These are phyloP conservation scores for Fusarium virguliforme DNA, from an alignment of 2,329 filamentous ascomycete species.

Conservation along the genomic window DNA sequence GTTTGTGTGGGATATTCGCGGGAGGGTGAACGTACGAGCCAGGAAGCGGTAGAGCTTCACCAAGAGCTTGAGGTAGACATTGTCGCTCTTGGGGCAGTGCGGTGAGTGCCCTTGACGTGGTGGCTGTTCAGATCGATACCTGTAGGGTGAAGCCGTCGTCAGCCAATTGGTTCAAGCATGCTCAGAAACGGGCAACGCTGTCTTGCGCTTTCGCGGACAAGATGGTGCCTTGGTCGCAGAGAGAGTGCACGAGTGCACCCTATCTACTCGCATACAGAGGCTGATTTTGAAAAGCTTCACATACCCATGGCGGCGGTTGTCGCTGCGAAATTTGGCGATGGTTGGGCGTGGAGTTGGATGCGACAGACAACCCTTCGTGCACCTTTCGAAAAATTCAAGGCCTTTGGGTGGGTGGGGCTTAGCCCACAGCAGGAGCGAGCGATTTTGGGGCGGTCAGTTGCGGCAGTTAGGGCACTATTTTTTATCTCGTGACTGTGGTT, in stretches of 20 bases:
- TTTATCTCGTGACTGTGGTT: constrained; percentile 18
- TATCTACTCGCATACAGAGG: constrained; percentile 69
- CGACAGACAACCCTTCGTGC: constrained; percentile 45
- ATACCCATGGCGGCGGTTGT: constrained; percentile 74
- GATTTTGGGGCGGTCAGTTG: constrained; percentile 58
- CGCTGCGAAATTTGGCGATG: constrained; percentile 60
- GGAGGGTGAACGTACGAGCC: constrained; percentile 80
- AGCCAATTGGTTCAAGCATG: constrained; percentile 77
- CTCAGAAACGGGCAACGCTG: constrained; percentile 64
- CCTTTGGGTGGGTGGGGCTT: constrained; percentile 43
- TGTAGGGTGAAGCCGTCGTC: constrained; percentile 69
- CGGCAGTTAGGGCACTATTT: constrained; percentile 63
- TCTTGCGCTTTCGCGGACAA: constrained; percentile 51
- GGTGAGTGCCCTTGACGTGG: constrained; percentile 82
- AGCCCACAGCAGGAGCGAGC: constrained; percentile 18
- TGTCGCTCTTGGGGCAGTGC: constrained; percentile 97
- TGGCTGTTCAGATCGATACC: constrained; percentile 82
- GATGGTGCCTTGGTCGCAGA: constrained; percentile 53
- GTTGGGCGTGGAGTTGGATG: constrained; percentile 53
- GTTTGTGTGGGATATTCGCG: neutral
- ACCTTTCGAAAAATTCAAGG: constrained; percentile 53
- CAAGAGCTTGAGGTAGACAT: constrained; percentile 96
- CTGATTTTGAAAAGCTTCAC: constrained; percentile 62
- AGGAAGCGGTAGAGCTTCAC: constrained; percentile 99
- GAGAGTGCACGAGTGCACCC: constrained; percentile 33